Evolutionary conservation across 2,329 filamentous ascomycete species (phyloP).

Genomic region (Pyrenochaeta sp.): DNA sequence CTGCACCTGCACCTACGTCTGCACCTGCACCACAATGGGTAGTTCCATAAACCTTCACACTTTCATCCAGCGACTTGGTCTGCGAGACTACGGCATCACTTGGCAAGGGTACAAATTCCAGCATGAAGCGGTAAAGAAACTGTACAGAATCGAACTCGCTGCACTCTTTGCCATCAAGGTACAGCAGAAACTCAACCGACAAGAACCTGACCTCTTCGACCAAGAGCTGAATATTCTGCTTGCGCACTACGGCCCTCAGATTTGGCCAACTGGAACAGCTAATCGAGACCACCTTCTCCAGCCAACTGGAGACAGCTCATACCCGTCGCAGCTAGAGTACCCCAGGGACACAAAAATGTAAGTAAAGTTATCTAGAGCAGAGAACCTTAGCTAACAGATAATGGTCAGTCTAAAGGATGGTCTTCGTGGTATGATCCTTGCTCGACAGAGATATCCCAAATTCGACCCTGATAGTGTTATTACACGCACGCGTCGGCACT

Average conservation of each 20-base stretch:
- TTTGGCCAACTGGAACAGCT: constrained; percentile 18
- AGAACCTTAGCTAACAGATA: not conserved
- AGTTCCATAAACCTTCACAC: too few relatives aligned
- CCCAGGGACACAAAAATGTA: constrained; percentile 13
- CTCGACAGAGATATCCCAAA: not conserved
- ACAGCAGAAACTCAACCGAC: constrained; percentile 6
- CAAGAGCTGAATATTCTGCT: constrained; percentile 18
- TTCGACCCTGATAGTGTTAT: too few relatives aligned
- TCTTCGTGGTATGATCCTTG: constrained; percentile 5
- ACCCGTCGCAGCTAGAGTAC: constrained; percentile 18
- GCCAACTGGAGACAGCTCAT: constrained; percentile 8
- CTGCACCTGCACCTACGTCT: too few relatives aligned
- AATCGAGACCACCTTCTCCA: constrained; percentile 14
- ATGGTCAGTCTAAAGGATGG: constrained; percentile 8
- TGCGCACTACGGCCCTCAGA: constrained; percentile 13
- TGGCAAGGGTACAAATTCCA: not conserved
- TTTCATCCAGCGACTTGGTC: not conserved
- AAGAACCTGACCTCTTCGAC: constrained; percentile 16
- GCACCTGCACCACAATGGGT: too few relatives aligned
- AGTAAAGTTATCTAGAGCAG: constrained; percentile 1
- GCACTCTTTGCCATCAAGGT: constrained; percentile 15
- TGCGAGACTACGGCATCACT: not conserved
- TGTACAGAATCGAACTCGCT: constrained; percentile 15
- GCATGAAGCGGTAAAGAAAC: constrained; percentile 8
- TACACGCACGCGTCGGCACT: too few relatives aligned